phyloP scores from a whole-genome alignment of 2,329 filamentous ascomycete genomes.

The Sclerotinia subarctica region DNA sequence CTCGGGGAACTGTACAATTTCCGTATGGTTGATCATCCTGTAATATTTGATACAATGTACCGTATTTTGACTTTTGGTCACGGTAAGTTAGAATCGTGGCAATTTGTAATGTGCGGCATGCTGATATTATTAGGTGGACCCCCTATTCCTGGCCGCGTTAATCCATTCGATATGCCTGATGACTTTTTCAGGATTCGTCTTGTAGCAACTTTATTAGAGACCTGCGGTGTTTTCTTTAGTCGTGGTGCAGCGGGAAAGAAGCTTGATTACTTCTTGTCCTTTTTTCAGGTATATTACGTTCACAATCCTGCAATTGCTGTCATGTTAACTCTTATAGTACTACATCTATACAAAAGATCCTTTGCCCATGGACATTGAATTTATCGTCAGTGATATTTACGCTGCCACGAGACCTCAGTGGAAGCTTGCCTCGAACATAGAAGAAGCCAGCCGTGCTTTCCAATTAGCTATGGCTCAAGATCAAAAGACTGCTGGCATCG shows the following conservation, averaged over 20 bases:
- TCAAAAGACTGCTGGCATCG: conserved; percentile 73
- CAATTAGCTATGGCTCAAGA: conserved; percentile 86
- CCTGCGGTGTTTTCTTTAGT: conserved; percentile 94
- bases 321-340: conserved; percentile 54
- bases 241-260: conserved; percentile 93
- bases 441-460: conserved; percentile 81
- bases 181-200: conserved; percentile 95
- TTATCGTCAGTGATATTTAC: conserved; percentile 91
- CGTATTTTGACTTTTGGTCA: conserved; percentile 92
- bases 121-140: conserved; percentile 59
- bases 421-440: conserved; percentile 76
- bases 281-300: conserved; percentile 66
- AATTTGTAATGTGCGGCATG: conserved; percentile 11
- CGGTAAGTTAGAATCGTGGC: conserved; percentile 37
- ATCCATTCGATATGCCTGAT: conserved; percentile 79
- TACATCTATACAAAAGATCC: conserved; percentile 89
- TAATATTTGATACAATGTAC: conserved; percentile 94
- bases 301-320: conserved; percentile 25
- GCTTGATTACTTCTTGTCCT: conserved; percentile 93
- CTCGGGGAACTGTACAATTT: conserved; percentile 97
- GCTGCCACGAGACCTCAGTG: conserved; percentile 83
- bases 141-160: conserved; percentile 73
- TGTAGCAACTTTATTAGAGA: conserved; percentile 85
- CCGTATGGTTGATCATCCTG: conserved; percentile 89
- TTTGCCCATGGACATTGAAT: conserved; percentile 95